Percentiles rank a stretch among this genome's conserved stretches.
Evolutionary conservation across 805 yeast species (phyloP).

Genomic region (Metschnikowia kunwiensis): DNA sequence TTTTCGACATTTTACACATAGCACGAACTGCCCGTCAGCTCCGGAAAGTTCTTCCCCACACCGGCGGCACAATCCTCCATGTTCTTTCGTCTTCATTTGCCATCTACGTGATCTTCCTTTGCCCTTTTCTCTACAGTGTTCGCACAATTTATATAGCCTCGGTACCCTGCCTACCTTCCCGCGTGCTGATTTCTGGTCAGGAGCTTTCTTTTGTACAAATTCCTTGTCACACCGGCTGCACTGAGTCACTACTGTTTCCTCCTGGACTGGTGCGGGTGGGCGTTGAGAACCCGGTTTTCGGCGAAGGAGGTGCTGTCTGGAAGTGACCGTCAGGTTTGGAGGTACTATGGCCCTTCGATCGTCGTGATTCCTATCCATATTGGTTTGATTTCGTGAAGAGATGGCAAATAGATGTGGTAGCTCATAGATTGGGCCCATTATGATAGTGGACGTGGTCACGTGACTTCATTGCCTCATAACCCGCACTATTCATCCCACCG

Average conservation of each 20-base stretch:
- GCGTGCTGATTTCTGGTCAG: slow-evolving; percentile 6
- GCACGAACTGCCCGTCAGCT: slow-evolving; percentile 3
- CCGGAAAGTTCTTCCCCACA: slow-evolving; percentile 4
- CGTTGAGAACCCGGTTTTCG: slow-evolving; percentile 4
- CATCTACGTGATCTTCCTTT: slow-evolving; percentile 9
- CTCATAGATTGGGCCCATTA: no score
- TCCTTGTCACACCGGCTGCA: slow-evolving; percentile 9
- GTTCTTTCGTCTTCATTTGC: slow-evolving; percentile 8
- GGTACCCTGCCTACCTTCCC: slow-evolving; percentile 6
- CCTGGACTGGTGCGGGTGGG: background rate
- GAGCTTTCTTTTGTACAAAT: slow-evolving; percentile 9
- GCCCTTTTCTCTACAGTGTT: slow-evolving; percentile 9
- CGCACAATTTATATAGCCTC: slow-evolving; percentile 6
- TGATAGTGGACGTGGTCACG: no score
- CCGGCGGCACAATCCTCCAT: slow-evolving; percentile 8
- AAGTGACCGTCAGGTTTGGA: slow-evolving; percentile 1
- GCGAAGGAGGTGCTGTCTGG: slow-evolving; percentile 8
- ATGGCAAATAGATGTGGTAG: background rate
- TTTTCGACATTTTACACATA: slow-evolving; percentile 6
- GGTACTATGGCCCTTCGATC: slow-evolving; percentile 4
- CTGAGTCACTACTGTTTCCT: slow-evolving; percentile 8
- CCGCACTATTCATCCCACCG: no score
- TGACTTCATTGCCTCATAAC: no score
- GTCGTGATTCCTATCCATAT: slow-evolving; percentile 5
- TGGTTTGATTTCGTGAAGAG: background rate